These are phyloP conservation scores for Penicillium decumbens DNA, from an alignment of 2,329 filamentous ascomycete species.

Conservation along the genomic window DNA sequence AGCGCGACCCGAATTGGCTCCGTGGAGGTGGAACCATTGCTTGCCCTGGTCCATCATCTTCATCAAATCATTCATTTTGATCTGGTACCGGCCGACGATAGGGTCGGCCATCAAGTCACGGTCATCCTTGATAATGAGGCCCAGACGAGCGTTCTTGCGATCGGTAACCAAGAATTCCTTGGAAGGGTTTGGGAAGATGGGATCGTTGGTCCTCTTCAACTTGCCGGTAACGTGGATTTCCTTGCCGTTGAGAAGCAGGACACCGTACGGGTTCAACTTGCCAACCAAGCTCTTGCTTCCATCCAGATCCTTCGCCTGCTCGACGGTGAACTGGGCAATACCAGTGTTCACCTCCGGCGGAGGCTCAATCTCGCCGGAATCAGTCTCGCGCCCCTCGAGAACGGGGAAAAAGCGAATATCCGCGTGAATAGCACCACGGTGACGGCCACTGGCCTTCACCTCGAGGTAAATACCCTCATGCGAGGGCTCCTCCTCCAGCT, in stretches of 20 bases:
- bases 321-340: constrained; percentile 87
- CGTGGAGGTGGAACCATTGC: constrained; percentile 89
- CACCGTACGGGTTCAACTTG: constrained; percentile 83
- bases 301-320: constrained; percentile 95
- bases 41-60: constrained; percentile 87
- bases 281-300: constrained; percentile 88
- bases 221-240: constrained; percentile 85
- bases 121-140: constrained; percentile 91
- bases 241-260: constrained; percentile 84
- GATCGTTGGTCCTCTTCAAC: constrained; percentile 94
- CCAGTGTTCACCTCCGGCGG: constrained; percentile 87
- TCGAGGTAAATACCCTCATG: constrained; percentile 83
- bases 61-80: constrained; percentile 90
- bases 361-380: constrained; percentile 73
- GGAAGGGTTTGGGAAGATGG: constrained; percentile 86
- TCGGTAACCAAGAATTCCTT: constrained; percentile 96
- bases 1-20: constrained; percentile 73
- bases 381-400: constrained; percentile 60
- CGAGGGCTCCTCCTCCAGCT: constrained; percentile 69
- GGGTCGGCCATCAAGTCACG: constrained; percentile 79
- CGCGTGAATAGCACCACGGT: constrained; percentile 70
- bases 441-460: constrained; percentile 76
- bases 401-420: constrained; percentile 97
- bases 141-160: constrained; percentile 81
- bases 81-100: constrained; percentile 84